These are phyloP conservation scores for Fusarium sublunatum DNA, from an alignment of 2,329 filamentous ascomycete species.

Conservation along the genomic window DNA sequence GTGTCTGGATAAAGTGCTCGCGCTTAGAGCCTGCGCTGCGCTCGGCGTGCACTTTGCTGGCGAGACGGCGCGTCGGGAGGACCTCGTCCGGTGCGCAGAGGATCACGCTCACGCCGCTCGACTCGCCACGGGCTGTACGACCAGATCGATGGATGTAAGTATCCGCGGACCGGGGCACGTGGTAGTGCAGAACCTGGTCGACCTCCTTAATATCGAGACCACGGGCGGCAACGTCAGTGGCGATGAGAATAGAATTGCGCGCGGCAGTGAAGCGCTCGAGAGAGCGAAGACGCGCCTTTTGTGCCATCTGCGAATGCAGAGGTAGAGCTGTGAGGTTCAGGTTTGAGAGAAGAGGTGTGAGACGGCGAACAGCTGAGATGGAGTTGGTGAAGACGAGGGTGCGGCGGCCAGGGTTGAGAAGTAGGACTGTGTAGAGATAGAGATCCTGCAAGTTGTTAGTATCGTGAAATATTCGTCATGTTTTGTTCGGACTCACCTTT, in stretches of 20 bases:
- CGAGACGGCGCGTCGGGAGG: constrained; percentile 81
- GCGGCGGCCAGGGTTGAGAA: constrained; percentile 83
- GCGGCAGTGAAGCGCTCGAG: constrained; percentile 86
- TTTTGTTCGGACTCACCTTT: constrained; percentile 69
- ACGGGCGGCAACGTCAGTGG: constrained; percentile 92
- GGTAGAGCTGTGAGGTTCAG: constrained; percentile 80
- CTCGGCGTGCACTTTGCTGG: constrained; percentile 85
- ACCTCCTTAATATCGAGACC: constrained; percentile 94
- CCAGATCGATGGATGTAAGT: constrained; percentile 96
- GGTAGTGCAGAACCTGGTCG: constrained; percentile 93
- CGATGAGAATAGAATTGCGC: constrained; percentile 78
- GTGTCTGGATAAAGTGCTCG: constrained; percentile 78
- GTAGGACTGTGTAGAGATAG: constrained; percentile 87
- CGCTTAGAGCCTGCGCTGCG: constrained; percentile 59
- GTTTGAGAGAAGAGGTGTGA: constrained; percentile 85
- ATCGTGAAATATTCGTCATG: not conserved
- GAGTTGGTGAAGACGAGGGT: constrained; percentile 96
- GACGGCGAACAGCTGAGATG: constrained; percentile 88
- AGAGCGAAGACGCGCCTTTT: constrained; percentile 93
- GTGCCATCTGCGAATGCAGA: constrained; percentile 93
- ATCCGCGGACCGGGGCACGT: constrained; percentile 90
- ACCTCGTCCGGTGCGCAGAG: constrained; percentile 94
- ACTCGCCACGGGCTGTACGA: constrained; percentile 86
- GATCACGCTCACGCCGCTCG: constrained; percentile 82
- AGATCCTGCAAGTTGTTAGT: constrained; percentile 70